Evolutionary conservation across 176 grass and related monocot genomes (phyloP), one percentile per base, ranked within the genome.

Genomic region (Oryza nivara): DNA sequence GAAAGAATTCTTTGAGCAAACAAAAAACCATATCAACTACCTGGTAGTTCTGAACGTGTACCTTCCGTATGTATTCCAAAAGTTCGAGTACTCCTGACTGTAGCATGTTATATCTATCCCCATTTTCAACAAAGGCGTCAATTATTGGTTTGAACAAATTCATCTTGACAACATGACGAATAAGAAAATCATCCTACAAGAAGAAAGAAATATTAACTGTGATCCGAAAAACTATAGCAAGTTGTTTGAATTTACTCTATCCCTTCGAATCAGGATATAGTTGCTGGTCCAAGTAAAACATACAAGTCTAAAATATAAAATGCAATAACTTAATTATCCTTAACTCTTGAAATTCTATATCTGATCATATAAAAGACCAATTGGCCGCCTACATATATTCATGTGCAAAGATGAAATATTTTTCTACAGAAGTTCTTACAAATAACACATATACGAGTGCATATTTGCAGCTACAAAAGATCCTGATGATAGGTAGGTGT

Each of bases 111-210:
- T 99, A 99, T 86, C 82, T 89, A 78, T 94, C 78, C 45, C 97
- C 97, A 68, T 99, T 99, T 74, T 96, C 84, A 82, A 90, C 80
- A 79, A 99, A 96, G 32, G 65, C 90, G 3, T 96, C 88, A 40
- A 99, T 89, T 82, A 99, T 86, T 80, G 97, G 93, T 82, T 94
- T 99, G 65, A 99, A 86, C 45, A 94, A 81, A 89, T 99, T 94
- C 65, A 92, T 88, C 67, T 94, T 94, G 15, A 93, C 92, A 92
- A 96, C 89, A 87, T 99, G 93, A 58, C 92, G 91, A 94, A 94
- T 75, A 78, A 99, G 91, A 92, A 94, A 84, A 25, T 96, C 97
- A 85, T 99, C 97, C 97, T 99, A 86, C 44, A 91, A 81, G 83
- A 83, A 13, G 83, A 60, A 75, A 14, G 14, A 45, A 79, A 72